Percentiles rank a stretch among this genome's conserved stretches.
These are phyloP conservation scores for Phaeosphaeria sp. DNA, from an alignment of 2,329 filamentous ascomycete species.

Conservation along the genomic window DNA sequence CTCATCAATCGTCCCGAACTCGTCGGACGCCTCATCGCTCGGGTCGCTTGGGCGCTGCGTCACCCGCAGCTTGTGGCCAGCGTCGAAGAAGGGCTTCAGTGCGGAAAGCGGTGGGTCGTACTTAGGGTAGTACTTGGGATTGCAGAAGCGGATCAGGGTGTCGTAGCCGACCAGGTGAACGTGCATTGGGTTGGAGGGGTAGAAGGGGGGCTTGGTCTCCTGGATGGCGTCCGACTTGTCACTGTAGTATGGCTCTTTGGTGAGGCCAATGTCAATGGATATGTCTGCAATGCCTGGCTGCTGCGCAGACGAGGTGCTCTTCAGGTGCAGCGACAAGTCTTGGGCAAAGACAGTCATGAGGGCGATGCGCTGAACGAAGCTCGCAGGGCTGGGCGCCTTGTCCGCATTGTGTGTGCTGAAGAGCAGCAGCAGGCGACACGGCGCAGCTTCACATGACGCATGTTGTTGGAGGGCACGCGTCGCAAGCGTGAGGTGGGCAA, in stretches of 20 bases:
- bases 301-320: slow-evolving; percentile 6
- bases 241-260: slow-evolving; percentile 74
- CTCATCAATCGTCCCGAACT: slow-evolving; percentile 64
- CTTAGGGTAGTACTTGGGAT: slow-evolving; percentile 72
- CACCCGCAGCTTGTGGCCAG: slow-evolving; percentile 66
- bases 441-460: slow-evolving; percentile 38
- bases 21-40: slow-evolving; percentile 53
- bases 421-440: slow-evolving; percentile 61
- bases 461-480: slow-evolving; percentile 58
- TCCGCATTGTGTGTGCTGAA: slow-evolving; percentile 71
- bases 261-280: slow-evolving; percentile 70
- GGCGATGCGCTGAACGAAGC: slow-evolving; percentile 69
- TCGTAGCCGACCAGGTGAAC: slow-evolving; percentile 78
- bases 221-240: slow-evolving; percentile 71
- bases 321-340: slow-evolving; percentile 52
- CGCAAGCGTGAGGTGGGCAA: slow-evolving; percentile 64
- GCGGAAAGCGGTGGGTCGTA: slow-evolving; percentile 57
- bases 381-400: slow-evolving; percentile 70
- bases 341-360: slow-evolving; percentile 75
- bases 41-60: slow-evolving; percentile 61
- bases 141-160: slow-evolving; percentile 74
- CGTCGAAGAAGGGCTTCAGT: slow-evolving; percentile 68
- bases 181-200: slow-evolving; percentile 55
- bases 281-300: slow-evolving; percentile 24
- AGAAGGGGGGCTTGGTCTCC: slow-evolving; percentile 42